Percentiles rank a stretch among this genome's conserved stretches.
Evolutionary conservation across 73 alveolate species (phyloP).

Genomic region (Urostyla sp.): DNA sequence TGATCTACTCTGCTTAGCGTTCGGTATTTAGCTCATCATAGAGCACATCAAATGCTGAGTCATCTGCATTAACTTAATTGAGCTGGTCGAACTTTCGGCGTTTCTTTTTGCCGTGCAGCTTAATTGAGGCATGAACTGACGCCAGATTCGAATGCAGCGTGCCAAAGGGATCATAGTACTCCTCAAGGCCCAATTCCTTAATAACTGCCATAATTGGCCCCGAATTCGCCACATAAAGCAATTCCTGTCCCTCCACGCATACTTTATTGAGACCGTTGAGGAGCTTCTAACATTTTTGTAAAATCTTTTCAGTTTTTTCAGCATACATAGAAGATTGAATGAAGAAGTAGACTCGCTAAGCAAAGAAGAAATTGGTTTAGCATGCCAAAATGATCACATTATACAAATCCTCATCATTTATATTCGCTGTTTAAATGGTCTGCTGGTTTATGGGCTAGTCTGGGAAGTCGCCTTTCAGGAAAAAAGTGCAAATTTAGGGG

Average conservation of each 20-base stretch:
- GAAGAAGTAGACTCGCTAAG: slow-evolving; percentile 88
- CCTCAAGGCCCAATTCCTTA: slow-evolving; percentile 4
- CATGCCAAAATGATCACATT: slow-evolving; percentile 72
- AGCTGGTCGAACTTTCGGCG: not conserved
- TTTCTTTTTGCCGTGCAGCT: not conserved
- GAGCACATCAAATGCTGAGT: not conserved
- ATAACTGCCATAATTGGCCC: not conserved
- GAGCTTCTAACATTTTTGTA: not conserved
- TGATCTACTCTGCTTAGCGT: slow-evolving; percentile 8
- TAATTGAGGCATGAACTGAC: slow-evolving; percentile 9
- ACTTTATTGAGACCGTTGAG: slow-evolving; percentile 38
- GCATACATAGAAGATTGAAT: slow-evolving; percentile 69
- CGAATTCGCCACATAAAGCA: slow-evolving; percentile 49
- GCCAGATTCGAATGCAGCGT: not conserved
- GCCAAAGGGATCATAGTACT: not conserved
- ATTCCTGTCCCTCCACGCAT: slow-evolving; percentile 29
- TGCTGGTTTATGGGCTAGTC: too few relatives aligned
- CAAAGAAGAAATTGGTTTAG: slow-evolving; percentile 76
- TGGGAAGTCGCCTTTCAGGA: slow-evolving; percentile 26
- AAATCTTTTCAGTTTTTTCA: slow-evolving; percentile 17
- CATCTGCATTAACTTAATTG: not conserved
- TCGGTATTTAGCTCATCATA: slow-evolving; percentile 19
- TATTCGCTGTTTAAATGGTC: too few relatives aligned
- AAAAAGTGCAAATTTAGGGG: slow-evolving; percentile 53
- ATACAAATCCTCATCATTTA: slow-evolving; percentile 64